Percentiles rank a stretch among this genome's conserved stretches.
These are phyloP conservation scores for Podaxis mareebaensis DNA, from an alignment of 768 basidiomycete genomes.

Conservation along the genomic window DNA sequence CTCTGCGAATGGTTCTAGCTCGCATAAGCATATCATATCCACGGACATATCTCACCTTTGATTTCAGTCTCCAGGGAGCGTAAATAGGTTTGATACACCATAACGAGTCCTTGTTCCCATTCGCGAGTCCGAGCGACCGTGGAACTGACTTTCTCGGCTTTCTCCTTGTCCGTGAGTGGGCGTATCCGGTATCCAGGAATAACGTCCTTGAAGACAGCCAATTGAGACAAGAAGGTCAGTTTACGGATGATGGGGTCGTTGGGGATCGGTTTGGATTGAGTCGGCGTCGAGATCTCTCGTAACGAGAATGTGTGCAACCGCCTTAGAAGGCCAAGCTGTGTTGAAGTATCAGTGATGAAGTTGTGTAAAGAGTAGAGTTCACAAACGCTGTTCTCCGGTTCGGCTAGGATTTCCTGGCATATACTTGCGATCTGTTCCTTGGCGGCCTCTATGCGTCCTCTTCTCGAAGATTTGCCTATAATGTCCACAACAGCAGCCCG, in stretches of 20 bases:
- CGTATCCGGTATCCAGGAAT: slow-evolving; percentile 97
- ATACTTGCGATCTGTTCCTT: slow-evolving; percentile 94
- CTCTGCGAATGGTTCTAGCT: slow-evolving; percentile 37
- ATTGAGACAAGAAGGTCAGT: slow-evolving; percentile 84
- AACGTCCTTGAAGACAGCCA: slow-evolving; percentile 95
- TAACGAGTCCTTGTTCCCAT: slow-evolving; percentile 92
- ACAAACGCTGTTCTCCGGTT: slow-evolving; percentile 93
- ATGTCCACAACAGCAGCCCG: slow-evolving; percentile 76
- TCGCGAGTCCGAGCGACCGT: slow-evolving; percentile 88
- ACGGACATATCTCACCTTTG: slow-evolving; percentile 57
- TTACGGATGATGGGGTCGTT: slow-evolving; percentile 87
- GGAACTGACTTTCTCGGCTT: slow-evolving; percentile 91
- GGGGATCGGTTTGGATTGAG: slow-evolving; percentile 65
- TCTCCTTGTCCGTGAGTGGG: slow-evolving; percentile 85
- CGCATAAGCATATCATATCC: neutral
- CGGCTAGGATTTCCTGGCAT: slow-evolving; percentile 91
- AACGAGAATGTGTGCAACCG: slow-evolving; percentile 90
- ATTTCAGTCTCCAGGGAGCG: slow-evolving; percentile 82
- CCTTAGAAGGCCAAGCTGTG: slow-evolving; percentile 82
- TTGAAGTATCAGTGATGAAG: slow-evolving; percentile 5
- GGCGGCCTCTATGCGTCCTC: slow-evolving; percentile 68
- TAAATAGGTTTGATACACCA: slow-evolving; percentile 87
- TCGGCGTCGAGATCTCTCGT: slow-evolving; percentile 65
- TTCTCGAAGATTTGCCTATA: slow-evolving; percentile 64
- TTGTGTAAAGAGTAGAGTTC: neutral